Base-by-base conservation (phyloP, 73 alveolate species). In the Stentor roeselii region DNA sequence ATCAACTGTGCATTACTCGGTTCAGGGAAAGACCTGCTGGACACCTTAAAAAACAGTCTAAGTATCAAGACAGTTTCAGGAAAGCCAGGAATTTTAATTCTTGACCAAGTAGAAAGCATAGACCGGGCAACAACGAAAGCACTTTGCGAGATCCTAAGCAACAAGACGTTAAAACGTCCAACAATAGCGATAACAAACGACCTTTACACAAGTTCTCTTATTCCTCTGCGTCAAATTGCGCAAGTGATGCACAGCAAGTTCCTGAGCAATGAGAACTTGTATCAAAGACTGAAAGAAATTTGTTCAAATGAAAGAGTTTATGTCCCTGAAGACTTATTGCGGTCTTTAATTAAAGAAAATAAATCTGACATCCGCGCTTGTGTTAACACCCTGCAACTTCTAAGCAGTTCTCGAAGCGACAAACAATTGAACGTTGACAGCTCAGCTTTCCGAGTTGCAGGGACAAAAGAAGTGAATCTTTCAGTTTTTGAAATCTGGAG, bases 181-280 rank as follows among this genome's bases (percentile, higher is more conserved):
- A 92, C 91, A 3, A 91, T 94, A 4, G 93, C 94, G 60, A 89
- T 94, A 38, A 91, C 97, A 82, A 94, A 94, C 84, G 96, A 94
- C 84, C 61, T 94, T 59, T 94, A 94, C 87, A 92, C 97, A 4
- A 88, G 82, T 60, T 92, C 89, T 83, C 86, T 94, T 67, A 75
- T 85, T 75, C 95, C 90, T 60, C 78, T 94, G 39, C 83, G 95
- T 82, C 92, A 89, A 42, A 92, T 86, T 67, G 95, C 97, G 3
- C 75, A 89, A 59, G 88, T 86, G 39, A 77, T 88, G 67, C 86
- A 94, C 82, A 82, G 93, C 38, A 89, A 94, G 89, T 87, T 84
- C 76, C 37, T 91, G 34, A 89, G 86, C 60, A 89, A 76, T 36
- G 88, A 91, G 78, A 86, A 89, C 82, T 75, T 94, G 36, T 39